Percentiles rank a stretch among this genome's conserved stretches.
These are phyloP conservation scores for Phaeosphaeria sp. DNA, from an alignment of 2,329 filamentous ascomycete species.

Conservation along the genomic window DNA sequence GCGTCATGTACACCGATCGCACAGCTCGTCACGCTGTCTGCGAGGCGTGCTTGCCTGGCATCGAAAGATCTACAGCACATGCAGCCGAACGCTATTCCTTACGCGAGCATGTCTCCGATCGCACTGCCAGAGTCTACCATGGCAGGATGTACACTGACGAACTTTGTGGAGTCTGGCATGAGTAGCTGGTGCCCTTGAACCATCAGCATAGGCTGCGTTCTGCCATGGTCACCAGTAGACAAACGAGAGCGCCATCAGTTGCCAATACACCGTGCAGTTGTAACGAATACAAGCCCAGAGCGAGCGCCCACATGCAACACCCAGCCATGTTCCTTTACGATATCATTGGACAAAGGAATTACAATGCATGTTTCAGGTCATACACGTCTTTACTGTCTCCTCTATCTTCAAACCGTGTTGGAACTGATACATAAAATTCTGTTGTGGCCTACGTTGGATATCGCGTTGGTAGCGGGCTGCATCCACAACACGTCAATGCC, in stretches of 20 bases:
- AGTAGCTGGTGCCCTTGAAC: background rate
- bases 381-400: background rate
- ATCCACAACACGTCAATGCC: slow-evolving; percentile 9
- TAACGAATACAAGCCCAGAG: background rate
- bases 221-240: background rate
- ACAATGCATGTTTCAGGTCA: background rate
- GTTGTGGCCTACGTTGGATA: slow-evolving; percentile 8
- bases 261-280: background rate
- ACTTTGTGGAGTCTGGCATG: slow-evolving; percentile 20
- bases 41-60: slow-evolving; percentile 14
- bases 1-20: slow-evolving; percentile 27
- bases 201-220: background rate
- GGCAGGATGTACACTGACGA: slow-evolving; percentile 24
- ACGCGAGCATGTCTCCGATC: slow-evolving; percentile 15
- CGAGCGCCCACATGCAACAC: background rate
- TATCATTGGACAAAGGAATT: background rate
- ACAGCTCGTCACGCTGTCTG: slow-evolving; percentile 17
- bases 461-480: slow-evolving; percentile 7
- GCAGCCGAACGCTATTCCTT: slow-evolving; percentile 9
- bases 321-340: background rate
- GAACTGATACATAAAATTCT: background rate
- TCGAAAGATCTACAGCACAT: background rate
- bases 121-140: slow-evolving; percentile 5
- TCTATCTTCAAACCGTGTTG: background rate
- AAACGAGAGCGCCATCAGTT: background rate